These are phyloP conservation scores for Centella asiatica DNA, from an alignment of 129 eudicot species.

Conservation along the genomic window DNA sequence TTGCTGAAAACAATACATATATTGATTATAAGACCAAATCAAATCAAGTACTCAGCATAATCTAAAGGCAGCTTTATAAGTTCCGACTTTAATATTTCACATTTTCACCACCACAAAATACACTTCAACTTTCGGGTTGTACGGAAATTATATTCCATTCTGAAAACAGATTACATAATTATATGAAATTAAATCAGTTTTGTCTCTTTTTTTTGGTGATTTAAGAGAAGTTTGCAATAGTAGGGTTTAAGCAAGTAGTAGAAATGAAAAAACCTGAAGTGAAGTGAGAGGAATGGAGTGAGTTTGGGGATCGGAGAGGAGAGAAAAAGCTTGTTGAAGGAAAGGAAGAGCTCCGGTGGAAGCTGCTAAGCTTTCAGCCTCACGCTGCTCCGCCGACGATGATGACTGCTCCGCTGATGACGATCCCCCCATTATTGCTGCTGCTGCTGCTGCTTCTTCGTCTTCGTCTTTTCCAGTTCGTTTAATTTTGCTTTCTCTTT, in stretches of 20 bases:
- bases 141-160: no score
- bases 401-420: constrained; percentile 42
- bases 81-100: neutral
- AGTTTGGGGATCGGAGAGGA: constrained; percentile 60
- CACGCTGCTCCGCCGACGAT: constrained; percentile 49
- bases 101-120: no score
- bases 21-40: neutral
- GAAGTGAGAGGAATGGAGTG: constrained; percentile 52
- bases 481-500: neutral
- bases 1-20: constrained; percentile 36
- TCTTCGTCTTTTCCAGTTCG: neutral
- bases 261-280: constrained; percentile 41
- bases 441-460: neutral
- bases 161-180: no score
- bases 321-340: constrained; percentile 49
- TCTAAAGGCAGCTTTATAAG: neutral
- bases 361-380: constrained; percentile 72
- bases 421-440: constrained; percentile 70
- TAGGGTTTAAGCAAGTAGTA: neutral
- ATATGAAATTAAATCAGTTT: no score
- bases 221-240: no score
- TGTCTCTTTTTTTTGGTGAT: no score
- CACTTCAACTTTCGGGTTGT: no score
- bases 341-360: constrained; percentile 73
- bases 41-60: neutral